Evolutionary conservation across 23 red algal genomes (phyloP), one percentile per base, ranked within the genome.

Genomic region (Gracilariopsis chorda): DNA sequence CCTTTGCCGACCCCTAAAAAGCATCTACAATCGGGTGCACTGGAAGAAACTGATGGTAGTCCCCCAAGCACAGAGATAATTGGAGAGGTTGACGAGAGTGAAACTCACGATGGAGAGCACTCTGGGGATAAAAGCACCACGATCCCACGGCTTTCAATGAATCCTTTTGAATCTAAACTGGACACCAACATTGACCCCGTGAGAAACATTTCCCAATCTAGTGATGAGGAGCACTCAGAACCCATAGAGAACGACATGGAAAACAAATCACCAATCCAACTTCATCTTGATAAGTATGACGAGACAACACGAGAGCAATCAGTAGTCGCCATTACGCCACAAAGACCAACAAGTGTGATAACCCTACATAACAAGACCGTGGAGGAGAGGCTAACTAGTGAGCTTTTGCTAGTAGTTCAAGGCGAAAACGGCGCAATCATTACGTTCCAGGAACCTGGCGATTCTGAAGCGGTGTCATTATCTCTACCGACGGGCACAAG

Each of bases 351-450:
- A 73, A 73, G 2, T 19, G 55, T 1, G 43, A 25, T 42, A 12
- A 57, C 72, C 39, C 33, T 89, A 57, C 67, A 89, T 6, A 89
- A 89, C 58, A 55, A 77, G 44, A 57, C 65, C 3, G 14, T 89
- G 41, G 88, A 91, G 47, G 57, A 39, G 45, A 27, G 28, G 25
- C 23, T 91, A 44, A 59, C 58, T 2, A 65, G 45, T 37, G 88
- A 91, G 25, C 36, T 91, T 9, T 29, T 91, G 52, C 75, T 91
- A 46, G 53, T 91, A 52, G 88, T 91, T 8, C 88, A 91, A 56
- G 88, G 88, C n/a, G 88, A 91, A 49, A 82, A 82, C 37, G 88
- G 88, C 11, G 45, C 68, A 4, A 36, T 82, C 37, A 25, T 91
- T 3, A 65, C 36, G 60, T 91, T 91, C 59, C n/a, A 40, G 23